Base-by-base conservation (phyloP, 1,284 basidiomycete species). In the Tilletia caries region DNA sequence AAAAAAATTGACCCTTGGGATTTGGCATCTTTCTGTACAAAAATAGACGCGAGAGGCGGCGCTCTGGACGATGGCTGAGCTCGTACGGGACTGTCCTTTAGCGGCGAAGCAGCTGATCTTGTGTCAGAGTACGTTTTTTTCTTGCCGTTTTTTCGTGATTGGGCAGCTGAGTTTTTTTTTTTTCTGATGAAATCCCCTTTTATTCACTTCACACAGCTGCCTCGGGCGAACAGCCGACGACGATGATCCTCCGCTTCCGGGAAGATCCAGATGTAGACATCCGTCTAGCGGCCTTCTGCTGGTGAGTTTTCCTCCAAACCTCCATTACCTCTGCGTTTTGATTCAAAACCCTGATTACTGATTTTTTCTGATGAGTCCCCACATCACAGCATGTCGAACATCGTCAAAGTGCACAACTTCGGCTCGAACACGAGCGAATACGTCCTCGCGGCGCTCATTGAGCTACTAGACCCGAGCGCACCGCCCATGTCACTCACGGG, bases 351-450 rank as follows among this genome's bases (percentile, higher is more conserved):
- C 46, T 10, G 46, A 50, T 18, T 18, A 4, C 6, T 52, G 8
- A 2, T 13, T 20, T 12, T 50, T 23, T n/a, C 29, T 48, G n/a
- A n/a, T n/a, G n/a, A n/a, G n/a, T 50, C 18, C 43, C 46, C 6
- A n/a, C 25, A 37, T 8, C 41, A n/a, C 33, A 66, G 76, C 65
- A 69, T 82, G 27, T 71, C 75, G 34, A 74, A 80, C 67, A 75
- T 82, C 23, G 73, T 78, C 71, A 78, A 77, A 64, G 73, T 78
- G 12, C 76, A 78, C 23, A 73, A 71, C 1, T 76, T 79, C 66
- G 72, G 75, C 4, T 68, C 74, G 6, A 72, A 74, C 37, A 76
- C 79, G n/a, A 75, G 75, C 33, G 73, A 79, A 50, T 73, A 72
- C 60, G 75, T 79, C 3, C 69, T 82, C 3, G 73, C 74, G n/a